Conservation (phyloP, 78 protist genomes). For the Creolimax fragrantissima region DNA sequence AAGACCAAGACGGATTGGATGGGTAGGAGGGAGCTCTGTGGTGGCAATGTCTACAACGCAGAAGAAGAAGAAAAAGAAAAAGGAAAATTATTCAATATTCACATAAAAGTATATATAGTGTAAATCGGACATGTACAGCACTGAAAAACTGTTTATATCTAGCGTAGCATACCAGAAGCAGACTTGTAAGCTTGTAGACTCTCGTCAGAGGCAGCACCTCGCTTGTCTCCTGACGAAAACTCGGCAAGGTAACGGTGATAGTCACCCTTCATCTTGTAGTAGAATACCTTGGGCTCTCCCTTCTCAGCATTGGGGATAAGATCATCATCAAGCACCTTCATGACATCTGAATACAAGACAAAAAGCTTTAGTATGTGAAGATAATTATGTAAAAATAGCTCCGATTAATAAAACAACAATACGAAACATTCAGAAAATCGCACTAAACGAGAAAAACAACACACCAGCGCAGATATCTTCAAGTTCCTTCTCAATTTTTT, state of each 20-base stretch:
- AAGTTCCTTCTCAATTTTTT: slow-evolving; percentile 79
- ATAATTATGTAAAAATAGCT: too few species aligned
- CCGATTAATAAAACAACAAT: neutral
- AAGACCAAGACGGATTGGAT: slow-evolving; percentile 96
- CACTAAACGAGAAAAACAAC: neutral
- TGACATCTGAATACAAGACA: slow-evolving; percentile 10
- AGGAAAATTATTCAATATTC: neutral
- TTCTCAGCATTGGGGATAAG: slow-evolving; percentile 66
- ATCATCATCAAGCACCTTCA: slow-evolving; percentile 54
- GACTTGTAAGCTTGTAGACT: slow-evolving; percentile 79
- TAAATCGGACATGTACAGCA: too few species aligned
- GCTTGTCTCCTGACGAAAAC: slow-evolving; percentile 56
- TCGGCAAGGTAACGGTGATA: slow-evolving; percentile 91
- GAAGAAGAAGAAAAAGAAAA: too few species aligned
- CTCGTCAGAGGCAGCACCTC: slow-evolving; percentile 69
- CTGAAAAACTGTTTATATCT: neutral
- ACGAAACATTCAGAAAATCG: neutral
- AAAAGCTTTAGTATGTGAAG: too few species aligned
- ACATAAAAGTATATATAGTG: too few species aligned
- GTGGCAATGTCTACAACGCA: slow-evolving; percentile 47
- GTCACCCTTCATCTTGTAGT: slow-evolving; percentile 82
- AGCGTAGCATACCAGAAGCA: slow-evolving; percentile 47
- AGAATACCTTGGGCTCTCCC: slow-evolving; percentile 85
- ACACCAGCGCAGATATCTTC: slow-evolving; percentile 50
- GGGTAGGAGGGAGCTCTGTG: slow-evolving; percentile 79